Evolutionary conservation across 73 alveolate genomes (phyloP).

Genomic region (Paramecium caudatum): DNA sequence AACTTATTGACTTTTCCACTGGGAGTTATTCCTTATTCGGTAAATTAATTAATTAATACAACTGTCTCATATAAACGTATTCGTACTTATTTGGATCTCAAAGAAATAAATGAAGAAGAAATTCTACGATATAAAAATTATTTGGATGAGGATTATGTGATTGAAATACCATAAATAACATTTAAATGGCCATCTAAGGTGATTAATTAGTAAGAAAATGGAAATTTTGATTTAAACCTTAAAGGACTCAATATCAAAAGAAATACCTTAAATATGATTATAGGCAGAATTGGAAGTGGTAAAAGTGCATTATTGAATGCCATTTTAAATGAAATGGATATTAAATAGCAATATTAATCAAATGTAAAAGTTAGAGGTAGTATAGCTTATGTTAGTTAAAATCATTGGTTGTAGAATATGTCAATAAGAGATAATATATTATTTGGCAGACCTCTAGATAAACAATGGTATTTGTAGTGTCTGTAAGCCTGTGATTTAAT

Average conservation of each 20-base stretch:
- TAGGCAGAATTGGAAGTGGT: constrained; percentile 75
- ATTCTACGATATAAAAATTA: neutral
- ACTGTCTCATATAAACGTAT: constrained; percentile 70
- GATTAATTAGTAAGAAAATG: neutral
- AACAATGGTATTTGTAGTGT: constrained; percentile 82
- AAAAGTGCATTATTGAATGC: constrained; percentile 75
- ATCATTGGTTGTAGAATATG: constrained; percentile 92
- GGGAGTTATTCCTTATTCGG: constrained; percentile 68
- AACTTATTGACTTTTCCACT: constrained; percentile 64
- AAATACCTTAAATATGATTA: constrained; percentile 49
- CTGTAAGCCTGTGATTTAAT: constrained; percentile 85
- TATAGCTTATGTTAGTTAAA: constrained; percentile 84
- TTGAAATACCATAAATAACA: constrained; percentile 42
- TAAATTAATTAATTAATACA: constrained; percentile 56
- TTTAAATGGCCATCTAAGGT: constrained; percentile 72
- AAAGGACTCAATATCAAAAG: constrained; percentile 27
- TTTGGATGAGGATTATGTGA: constrained; percentile 12
- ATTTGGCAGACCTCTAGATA: constrained; percentile 85
- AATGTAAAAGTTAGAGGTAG: constrained; percentile 73
- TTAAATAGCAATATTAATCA: neutral
- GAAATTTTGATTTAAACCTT: neutral
- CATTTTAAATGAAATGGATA: constrained; percentile 72
- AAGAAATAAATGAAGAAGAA: constrained; percentile 65
- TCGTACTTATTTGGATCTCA: constrained; percentile 51
- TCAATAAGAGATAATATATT: constrained; percentile 91